phyloP scores from a whole-genome alignment of 768 basidiomycete species.

The Auricularia sp. region DNA sequence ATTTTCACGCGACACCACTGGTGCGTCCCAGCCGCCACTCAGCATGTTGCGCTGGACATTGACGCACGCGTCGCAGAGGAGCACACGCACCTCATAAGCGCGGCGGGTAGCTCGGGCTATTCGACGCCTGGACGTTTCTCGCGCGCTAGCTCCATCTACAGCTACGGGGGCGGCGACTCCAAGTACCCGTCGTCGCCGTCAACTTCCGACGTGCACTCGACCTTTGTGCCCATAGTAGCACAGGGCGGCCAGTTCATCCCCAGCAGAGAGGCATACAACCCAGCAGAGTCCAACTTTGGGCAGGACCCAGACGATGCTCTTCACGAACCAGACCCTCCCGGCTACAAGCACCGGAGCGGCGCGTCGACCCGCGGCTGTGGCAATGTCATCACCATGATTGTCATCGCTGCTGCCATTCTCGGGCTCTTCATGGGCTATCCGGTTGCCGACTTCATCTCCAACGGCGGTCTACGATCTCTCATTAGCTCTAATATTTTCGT shows the following conservation, averaged over 20 bases:
- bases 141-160: background rate
- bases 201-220: slow-evolving; percentile 1
- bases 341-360: background rate
- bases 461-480: background rate
- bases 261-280: background rate
- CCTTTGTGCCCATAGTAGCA: background rate
- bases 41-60: no score
- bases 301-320: background rate
- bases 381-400: background rate
- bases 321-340: background rate
- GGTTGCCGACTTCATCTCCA: background rate
- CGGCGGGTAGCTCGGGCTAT: background rate
- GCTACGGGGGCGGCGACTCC: background rate
- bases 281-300: background rate
- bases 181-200: background rate
- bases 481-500: slow-evolving; percentile 57
- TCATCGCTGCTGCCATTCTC: background rate
- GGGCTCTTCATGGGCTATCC: slow-evolving; percentile 1
- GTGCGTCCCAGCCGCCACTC: no score
- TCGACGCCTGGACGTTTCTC: background rate
- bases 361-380: background rate
- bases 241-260: background rate
- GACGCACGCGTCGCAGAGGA: background rate
- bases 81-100: background rate
- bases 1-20: no score